Conservation (phyloP, 495 filamentous ascomycete species). For the Hypoxylon crocopeplum region DNA sequence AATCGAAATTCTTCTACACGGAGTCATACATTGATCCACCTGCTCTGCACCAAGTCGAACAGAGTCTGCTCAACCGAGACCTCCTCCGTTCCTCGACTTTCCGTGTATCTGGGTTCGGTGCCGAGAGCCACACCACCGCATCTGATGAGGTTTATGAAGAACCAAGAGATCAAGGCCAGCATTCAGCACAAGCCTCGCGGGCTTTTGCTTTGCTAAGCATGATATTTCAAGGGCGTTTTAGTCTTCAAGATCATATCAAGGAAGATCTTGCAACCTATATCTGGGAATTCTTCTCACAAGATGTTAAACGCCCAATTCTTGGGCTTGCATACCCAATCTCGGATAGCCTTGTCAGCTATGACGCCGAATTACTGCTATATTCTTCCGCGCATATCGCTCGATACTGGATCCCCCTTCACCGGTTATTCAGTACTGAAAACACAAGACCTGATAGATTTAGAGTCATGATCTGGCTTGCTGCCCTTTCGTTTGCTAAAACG, state of each 20-base stretch:
- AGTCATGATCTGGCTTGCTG: conserved; percentile 56
- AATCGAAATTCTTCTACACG: conserved; percentile 36
- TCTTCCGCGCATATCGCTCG: conserved; percentile 22
- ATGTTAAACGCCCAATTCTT: neutral
- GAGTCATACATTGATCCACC: neutral
- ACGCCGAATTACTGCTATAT: conserved; percentile 23
- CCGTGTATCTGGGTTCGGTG: conserved; percentile 59
- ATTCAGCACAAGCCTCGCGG: conserved; percentile 9
- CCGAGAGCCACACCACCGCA: conserved; percentile 50
- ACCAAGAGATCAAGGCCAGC: conserved; percentile 30
- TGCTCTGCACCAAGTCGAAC: neutral
- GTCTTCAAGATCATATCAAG: neutral
- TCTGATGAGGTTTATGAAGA: conserved; percentile 50
- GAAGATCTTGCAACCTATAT: neutral
- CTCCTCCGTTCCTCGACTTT: conserved; percentile 56
- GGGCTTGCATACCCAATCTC: neutral
- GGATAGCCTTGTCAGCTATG: conserved; percentile 14
- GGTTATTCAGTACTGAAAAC: conserved; percentile 27
- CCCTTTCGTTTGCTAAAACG: conserved; percentile 44
- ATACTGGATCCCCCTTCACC: conserved; percentile 48
- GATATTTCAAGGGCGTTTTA: neutral
- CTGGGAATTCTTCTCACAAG: neutral
- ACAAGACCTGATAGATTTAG: conserved; percentile 40
- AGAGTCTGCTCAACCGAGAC: conserved; percentile 48
- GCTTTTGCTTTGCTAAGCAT: conserved; percentile 20